These are phyloP conservation scores for Apiotrichum gamsii DNA, from an alignment of 1,284 basidiomycete species.

Conservation along the genomic window DNA sequence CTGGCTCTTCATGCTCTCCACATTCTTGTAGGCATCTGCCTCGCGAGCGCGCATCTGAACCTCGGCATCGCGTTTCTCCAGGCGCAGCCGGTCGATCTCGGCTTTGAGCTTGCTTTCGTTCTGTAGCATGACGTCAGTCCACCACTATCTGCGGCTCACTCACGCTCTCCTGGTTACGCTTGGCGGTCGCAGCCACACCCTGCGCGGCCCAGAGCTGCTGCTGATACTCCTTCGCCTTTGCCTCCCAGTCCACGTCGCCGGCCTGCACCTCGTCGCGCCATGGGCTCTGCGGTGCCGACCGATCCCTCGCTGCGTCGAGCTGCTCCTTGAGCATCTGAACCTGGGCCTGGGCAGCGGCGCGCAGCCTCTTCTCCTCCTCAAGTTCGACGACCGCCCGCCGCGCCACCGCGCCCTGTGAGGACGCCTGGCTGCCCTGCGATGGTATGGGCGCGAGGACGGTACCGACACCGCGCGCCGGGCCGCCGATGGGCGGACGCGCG, in stretches of 20 bases:
- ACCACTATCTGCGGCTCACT: too few relatives aligned
- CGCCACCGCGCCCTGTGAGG: constrained; percentile 30
- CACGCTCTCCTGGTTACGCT: constrained; percentile 30
- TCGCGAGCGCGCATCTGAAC: constrained; percentile 26
- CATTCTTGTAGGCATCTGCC: constrained; percentile 38
- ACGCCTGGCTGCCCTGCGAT: constrained; percentile 22
- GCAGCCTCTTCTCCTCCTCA: constrained; percentile 28
- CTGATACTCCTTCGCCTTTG: constrained; percentile 21
- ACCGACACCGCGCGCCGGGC: constrained; percentile 5
- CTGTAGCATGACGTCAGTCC: too few relatives aligned
- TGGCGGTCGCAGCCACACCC: constrained; percentile 31
- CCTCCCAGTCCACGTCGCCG: neutral
- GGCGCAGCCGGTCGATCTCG: constrained; percentile 20
- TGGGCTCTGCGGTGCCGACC: neutral
- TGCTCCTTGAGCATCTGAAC: constrained; percentile 2
- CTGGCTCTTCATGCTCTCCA: constrained; percentile 40
- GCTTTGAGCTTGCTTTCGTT: constrained; percentile 11
- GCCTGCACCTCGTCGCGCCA: constrained; percentile 4
- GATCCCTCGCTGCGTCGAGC: too few relatives aligned
- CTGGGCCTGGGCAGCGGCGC: constrained; percentile 13
- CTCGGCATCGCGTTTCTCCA: constrained; percentile 26
- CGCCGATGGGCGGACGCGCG: constrained; percentile 4
- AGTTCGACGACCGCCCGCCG: constrained; percentile 30
- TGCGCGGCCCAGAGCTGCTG: constrained; percentile 29
- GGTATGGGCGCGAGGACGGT: constrained; percentile 25